Conservation (phyloP, 257 asterid genomes). For the Ehretia macrophylla region DNA sequence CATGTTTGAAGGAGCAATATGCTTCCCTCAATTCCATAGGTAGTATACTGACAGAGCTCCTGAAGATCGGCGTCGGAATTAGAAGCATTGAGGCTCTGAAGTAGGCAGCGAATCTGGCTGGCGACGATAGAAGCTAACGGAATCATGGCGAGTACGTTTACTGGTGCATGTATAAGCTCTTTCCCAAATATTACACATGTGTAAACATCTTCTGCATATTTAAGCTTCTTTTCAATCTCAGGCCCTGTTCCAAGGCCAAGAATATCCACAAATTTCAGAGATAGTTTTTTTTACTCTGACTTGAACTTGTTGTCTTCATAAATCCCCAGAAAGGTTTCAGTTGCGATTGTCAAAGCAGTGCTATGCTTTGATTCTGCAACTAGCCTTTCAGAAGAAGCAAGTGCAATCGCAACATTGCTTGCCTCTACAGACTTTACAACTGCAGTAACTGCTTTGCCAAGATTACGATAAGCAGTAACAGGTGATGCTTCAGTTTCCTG, state of each 20-base stretch:
- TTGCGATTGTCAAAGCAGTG: conserved; percentile 76
- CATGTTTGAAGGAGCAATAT: conserved; percentile 61
- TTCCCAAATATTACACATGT: conserved; percentile 76
- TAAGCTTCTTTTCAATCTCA: conserved; percentile 78
- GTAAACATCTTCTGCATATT: conserved; percentile 69
- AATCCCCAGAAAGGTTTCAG: conserved; percentile 77
- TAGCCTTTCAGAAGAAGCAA: conserved; percentile 67
- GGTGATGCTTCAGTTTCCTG: conserved; percentile 80
- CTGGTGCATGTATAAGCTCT: conserved; percentile 95
- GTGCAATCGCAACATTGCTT: conserved; percentile 65
- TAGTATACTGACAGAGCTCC: conserved; percentile 64
- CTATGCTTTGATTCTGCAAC: conserved; percentile 54
- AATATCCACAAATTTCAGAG: conserved; percentile 72
- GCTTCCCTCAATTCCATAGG: conserved; percentile 72
- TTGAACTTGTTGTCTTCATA: conserved; percentile 86
- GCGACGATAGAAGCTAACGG: conserved; percentile 52
- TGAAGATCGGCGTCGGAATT: conserved; percentile 64
- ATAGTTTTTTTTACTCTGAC: conserved; percentile 64
- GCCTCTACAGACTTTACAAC: conserved; percentile 82
- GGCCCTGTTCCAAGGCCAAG: conserved; percentile 92
- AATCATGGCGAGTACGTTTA: conserved; percentile 78
- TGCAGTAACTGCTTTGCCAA: conserved; percentile 88
- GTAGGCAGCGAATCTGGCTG: conserved; percentile 68
- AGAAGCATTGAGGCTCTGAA: conserved; percentile 66
- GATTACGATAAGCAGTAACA: conserved; percentile 57